A percentile compares a stretch with the other conserved stretches of the same genome.
These are phyloP conservation scores for Ceriops zippeliana DNA, from an alignment of 345 rosid species.

Conservation along the genomic window DNA sequence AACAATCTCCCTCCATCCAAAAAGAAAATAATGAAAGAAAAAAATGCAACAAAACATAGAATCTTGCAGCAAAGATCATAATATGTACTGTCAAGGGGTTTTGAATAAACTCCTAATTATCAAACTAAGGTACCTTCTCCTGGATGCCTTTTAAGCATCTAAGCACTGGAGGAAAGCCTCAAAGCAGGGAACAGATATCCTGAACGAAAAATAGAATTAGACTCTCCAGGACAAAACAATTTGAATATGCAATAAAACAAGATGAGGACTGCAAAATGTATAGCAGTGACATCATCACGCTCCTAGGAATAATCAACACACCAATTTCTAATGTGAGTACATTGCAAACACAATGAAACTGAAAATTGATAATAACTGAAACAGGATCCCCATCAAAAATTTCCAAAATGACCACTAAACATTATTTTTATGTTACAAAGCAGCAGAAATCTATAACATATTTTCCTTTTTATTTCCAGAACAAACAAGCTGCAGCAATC, in stretches of 20 bases:
- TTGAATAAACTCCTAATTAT: conserved; percentile 53
- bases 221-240: conserved; percentile 40
- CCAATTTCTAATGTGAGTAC: background rate
- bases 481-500: conserved; percentile 25
- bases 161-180: conserved; percentile 80
- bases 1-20: background rate
- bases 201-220: conserved; percentile 86
- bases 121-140: conserved; percentile 99
- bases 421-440: conserved; percentile 18
- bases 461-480: conserved; percentile 17
- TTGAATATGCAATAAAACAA: conserved; percentile 8
- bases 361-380: conserved; percentile 2
- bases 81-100: conserved; percentile 28
- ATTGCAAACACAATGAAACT: conserved; percentile 2
- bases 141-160: conserved; percentile 75
- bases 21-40: background rate
- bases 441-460: conserved; percentile 3
- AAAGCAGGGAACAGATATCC: conserved; percentile 70
- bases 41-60: background rate
- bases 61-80: conserved; percentile 7
- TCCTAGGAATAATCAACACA: too few relatives aligned
- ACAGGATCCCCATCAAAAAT: conserved; percentile 21
- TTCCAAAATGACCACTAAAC: conserved; percentile 17
- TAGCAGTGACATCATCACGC: background rate
- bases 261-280: conserved; percentile 1